Evolutionary conservation across 257 asterid genomes (phyloP), one percentile per base, ranked within the genome.

Genomic region (Scutellaria minor): DNA sequence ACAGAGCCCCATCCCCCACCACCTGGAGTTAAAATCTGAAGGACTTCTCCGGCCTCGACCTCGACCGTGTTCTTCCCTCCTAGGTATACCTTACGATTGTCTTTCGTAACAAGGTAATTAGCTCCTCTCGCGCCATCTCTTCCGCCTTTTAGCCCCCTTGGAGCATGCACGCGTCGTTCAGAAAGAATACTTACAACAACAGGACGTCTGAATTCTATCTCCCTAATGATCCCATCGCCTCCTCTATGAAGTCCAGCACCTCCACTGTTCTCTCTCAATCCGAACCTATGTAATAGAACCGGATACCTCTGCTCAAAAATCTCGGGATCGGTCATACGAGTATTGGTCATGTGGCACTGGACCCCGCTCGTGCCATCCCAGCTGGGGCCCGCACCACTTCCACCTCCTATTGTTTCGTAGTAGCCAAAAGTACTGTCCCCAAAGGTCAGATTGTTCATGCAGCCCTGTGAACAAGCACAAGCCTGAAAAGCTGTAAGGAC

Each of bases 331-430:
- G 97, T 94, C 96, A 94, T 94, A 9, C 98, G 96, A 13, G 98
- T 91, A 67, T 94, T 94, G 3, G 98, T 94, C 98, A 94, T 94
- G 83, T 94, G 98, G 85, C 98, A 91, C 81, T 94, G 98, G 82
- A 91, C 96, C 31, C 96, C 97, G 64, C 96, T 88, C 5, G 98
- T 85, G 5, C 96, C 98, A 2, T 89, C 90, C 97, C 98, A 94
- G 20, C 72, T 82, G 22, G 96, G 96, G 14, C 98, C 98, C 1
- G 97, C 97, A 1, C 96, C 98, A 52, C 97, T 83, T 40, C 98
- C 98, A 2, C 98, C 98, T 4, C 96, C 97, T 15, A 94, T 89
- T 3, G 98, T 94, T 79, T 94, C 98, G 4, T 94, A 91, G 79
- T 94, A 94, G 14, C 98, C 98, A 35, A 91, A 94, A 47, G 87